phyloP scores from a whole-genome alignment of 257 asterid genomes.

The Fraxinus anomala region DNA sequence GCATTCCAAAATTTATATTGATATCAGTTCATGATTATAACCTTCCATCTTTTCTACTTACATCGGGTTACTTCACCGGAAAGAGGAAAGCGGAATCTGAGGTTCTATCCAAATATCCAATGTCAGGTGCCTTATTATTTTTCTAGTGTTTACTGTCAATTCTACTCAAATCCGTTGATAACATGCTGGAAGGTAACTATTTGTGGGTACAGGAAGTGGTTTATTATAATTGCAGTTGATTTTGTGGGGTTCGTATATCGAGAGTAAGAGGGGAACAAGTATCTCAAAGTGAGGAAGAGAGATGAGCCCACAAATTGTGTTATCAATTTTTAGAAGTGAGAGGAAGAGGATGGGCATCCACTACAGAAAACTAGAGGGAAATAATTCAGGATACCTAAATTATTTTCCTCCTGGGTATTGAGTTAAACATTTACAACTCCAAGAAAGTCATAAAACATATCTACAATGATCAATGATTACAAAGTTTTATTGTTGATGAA shows the following conservation, averaged over 20 bases:
- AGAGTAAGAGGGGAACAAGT: background rate
- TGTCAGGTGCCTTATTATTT: slow-evolving; percentile 53
- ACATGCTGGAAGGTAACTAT: background rate
- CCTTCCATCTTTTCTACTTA: slow-evolving; percentile 77
- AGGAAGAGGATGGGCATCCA: too few species aligned
- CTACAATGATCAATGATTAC: too few species aligned
- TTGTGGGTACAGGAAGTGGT: background rate
- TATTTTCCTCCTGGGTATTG: too few species aligned
- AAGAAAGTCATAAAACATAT: too few species aligned
- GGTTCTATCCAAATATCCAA: slow-evolving; percentile 85
- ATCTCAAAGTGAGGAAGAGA: background rate
- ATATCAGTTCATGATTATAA: slow-evolving; percentile 98
- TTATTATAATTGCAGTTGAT: background rate
- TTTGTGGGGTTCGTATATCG: background rate
- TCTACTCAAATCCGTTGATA: background rate
- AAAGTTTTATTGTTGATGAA: too few species aligned
- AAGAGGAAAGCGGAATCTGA: slow-evolving; percentile 98
- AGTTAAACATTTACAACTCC: too few species aligned
- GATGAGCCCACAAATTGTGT: too few species aligned
- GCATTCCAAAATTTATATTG: slow-evolving; percentile 83
- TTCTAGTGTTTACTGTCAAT: background rate
- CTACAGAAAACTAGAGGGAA: too few species aligned
- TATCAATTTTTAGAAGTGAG: too few species aligned
- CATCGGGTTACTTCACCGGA: slow-evolving; percentile 82
- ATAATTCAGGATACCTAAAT: too few species aligned